These are phyloP conservation scores for Trebouxia sp. DNA, from an alignment of 139 green algal genomes.

Conservation along the genomic window DNA sequence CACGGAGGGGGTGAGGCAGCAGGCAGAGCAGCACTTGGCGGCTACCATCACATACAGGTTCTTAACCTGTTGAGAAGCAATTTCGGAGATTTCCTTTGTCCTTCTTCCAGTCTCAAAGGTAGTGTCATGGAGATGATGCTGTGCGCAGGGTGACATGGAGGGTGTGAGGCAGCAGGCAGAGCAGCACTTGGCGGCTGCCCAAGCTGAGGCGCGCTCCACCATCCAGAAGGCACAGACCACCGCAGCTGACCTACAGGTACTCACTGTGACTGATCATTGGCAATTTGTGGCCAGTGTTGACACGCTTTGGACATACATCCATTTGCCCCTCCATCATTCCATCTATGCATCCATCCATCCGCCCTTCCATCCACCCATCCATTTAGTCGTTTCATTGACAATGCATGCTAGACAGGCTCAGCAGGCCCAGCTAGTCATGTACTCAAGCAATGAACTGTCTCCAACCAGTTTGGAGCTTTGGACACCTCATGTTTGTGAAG, in stretches of 20 bases:
- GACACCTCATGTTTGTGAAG: neutral
- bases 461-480: neutral
- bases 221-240: constrained; percentile 18
- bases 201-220: constrained; percentile 13
- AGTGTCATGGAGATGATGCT: neutral
- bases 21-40: too few species aligned
- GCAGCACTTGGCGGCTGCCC: neutral
- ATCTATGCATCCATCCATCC: neutral
- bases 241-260: constrained; percentile 8
- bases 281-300: neutral
- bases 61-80: neutral
- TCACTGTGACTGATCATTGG: neutral
- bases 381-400: too few species aligned
- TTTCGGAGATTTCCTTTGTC: neutral
- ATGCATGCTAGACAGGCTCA: too few species aligned
- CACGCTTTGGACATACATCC: neutral
- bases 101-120: neutral
- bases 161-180: constrained; percentile 12
- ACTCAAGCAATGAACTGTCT: too few species aligned
- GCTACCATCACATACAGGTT: neutral
- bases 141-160: constrained; percentile 25
- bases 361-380: too few species aligned
- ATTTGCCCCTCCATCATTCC: neutral
- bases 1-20: constrained; percentile 17
- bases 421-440: too few species aligned